Evolutionary conservation across 2,329 filamentous ascomycete species (phyloP).

Genomic region (Diaporthe sp.): DNA sequence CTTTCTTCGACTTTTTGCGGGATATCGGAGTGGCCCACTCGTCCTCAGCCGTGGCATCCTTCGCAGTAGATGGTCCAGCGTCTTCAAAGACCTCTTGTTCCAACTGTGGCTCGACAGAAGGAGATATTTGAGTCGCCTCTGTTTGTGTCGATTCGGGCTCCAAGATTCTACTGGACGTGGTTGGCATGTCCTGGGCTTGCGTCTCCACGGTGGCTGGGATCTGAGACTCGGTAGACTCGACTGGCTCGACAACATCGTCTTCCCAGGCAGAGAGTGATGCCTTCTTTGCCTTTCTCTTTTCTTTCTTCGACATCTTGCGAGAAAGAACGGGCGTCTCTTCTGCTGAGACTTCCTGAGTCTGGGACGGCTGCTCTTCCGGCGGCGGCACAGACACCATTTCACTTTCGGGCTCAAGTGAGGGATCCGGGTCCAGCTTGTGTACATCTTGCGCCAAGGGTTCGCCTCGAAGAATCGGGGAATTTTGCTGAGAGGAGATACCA

Average conservation of each 20-base stretch:
- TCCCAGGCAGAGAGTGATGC: slow-evolving; percentile 42
- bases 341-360: neutral
- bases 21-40: slow-evolving; percentile 39
- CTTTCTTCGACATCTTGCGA: slow-evolving; percentile 41
- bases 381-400: neutral
- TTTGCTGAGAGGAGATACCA: neutral
- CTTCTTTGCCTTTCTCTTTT: slow-evolving; percentile 46
- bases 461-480: neutral
- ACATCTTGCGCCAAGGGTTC: neutral
- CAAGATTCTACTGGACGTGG: neutral
- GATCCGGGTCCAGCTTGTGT: neutral
- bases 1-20: slow-evolving; percentile 51
- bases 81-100: slow-evolving; percentile 43
- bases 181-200: slow-evolving; percentile 1
- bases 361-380: neutral
- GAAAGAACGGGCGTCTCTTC: slow-evolving; percentile 21
- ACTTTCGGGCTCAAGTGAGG: neutral
- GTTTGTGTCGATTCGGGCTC: neutral
- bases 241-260: slow-evolving; percentile 29
- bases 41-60: slow-evolving; percentile 41
- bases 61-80: slow-evolving; percentile 36
- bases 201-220: slow-evolving; percentile 17
- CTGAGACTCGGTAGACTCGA: slow-evolving; percentile 36
- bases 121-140: neutral
- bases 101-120: neutral